Conservation (phyloP, 176 grass and related monocot species). For the Ensete ventricosum region DNA sequence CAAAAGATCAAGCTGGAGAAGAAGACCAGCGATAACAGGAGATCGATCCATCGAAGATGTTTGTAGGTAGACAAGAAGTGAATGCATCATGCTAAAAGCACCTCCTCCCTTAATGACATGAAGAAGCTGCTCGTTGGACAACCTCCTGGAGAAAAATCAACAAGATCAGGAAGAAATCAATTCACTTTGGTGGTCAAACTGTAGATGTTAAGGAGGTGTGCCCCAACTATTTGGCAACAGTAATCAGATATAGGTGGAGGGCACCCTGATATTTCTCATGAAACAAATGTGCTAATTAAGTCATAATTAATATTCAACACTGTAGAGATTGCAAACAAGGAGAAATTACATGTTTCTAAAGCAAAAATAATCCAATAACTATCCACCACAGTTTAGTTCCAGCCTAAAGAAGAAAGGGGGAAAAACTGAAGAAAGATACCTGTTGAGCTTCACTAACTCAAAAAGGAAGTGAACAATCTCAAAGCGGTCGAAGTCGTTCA, state of each 20-base stretch:
- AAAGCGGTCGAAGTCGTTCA: slow-evolving; percentile 37
- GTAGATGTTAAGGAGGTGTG: background rate
- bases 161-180: background rate
- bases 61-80: slow-evolving; percentile 54
- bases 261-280: background rate
- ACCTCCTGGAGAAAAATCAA: slow-evolving; percentile 22
- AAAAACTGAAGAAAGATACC: slow-evolving; percentile 12
- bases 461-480: slow-evolving; percentile 48
- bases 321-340: background rate
- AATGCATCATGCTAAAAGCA: slow-evolving; percentile 58
- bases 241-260: background rate
- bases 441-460: slow-evolving; percentile 49
- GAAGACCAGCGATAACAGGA: slow-evolving; percentile 43
- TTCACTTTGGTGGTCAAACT: background rate
- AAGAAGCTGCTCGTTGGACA: slow-evolving; percentile 34
- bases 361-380: background rate
- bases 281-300: background rate
- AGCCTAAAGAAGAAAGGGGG: background rate
- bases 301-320: background rate
- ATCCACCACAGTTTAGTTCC: background rate
- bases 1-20: slow-evolving; percentile 69
- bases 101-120: slow-evolving; percentile 38
- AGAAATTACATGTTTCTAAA: background rate
- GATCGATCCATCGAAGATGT: slow-evolving; percentile 34
- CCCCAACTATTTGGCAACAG: background rate